Percentiles rank a stretch among this genome's conserved stretches.
phyloP scores from a whole-genome alignment of 176 grass and related monocot species.

The Musa itinerans region DNA sequence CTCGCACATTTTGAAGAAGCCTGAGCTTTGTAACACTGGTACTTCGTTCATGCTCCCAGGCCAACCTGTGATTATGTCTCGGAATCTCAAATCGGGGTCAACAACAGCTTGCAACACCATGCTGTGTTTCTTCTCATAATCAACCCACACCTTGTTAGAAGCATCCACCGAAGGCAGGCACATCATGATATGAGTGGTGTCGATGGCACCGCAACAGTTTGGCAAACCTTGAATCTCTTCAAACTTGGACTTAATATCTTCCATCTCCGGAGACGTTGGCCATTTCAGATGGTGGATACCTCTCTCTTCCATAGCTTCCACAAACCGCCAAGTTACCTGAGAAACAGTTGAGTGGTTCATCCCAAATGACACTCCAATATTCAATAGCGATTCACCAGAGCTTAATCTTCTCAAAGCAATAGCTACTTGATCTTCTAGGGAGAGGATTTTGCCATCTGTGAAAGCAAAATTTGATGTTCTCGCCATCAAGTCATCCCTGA shows the following conservation, averaged over 20 bases:
- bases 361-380: not conserved
- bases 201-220: constrained; percentile 62
- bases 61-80: constrained; percentile 24
- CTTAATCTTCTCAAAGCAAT: not conserved
- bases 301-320: not conserved
- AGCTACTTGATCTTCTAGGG: constrained; percentile 15
- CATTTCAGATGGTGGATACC: not conserved
- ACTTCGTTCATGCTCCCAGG: constrained; percentile 12
- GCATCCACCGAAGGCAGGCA: constrained; percentile 59
- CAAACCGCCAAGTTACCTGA: not conserved
- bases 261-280: not conserved
- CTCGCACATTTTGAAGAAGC: constrained; percentile 1
- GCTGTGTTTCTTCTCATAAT: constrained; percentile 45
- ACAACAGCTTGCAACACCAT: constrained; percentile 44
- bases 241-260: not conserved
- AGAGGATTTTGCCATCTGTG: not conserved
- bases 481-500: constrained; percentile 6
- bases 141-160: constrained; percentile 57
- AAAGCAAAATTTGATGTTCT: not conserved
- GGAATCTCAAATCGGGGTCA: constrained; percentile 33
- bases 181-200: constrained; percentile 66
- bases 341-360: not conserved
- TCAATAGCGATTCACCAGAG: not conserved
- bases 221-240: constrained; percentile 24
- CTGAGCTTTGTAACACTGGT: not conserved